These are phyloP conservation scores for Mariannaea elegans DNA, from an alignment of 2,329 filamentous ascomycete species.

Conservation along the genomic window DNA sequence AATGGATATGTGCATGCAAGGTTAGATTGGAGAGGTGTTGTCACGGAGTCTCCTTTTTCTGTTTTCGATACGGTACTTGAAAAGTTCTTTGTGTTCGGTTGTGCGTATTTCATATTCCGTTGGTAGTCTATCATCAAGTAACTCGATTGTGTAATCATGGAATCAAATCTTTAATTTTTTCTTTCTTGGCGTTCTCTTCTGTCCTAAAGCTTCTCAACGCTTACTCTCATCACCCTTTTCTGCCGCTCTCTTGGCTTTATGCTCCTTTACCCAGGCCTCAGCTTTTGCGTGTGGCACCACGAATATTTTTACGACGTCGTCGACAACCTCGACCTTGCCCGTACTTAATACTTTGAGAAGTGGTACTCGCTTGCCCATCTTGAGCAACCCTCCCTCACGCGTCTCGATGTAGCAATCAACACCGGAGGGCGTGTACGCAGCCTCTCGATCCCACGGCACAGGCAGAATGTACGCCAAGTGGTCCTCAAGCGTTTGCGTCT, in stretches of 20 bases:
- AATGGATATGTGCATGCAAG: not conserved
- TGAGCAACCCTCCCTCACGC: constrained; percentile 78
- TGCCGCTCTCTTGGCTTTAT: constrained; percentile 76
- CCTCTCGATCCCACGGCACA: constrained; percentile 80
- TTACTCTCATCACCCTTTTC: constrained; percentile 47
- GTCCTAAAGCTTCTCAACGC: not conserved
- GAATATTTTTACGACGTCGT: constrained; percentile 84
- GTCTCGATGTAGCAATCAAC: constrained; percentile 96
- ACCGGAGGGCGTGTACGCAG: constrained; percentile 69
- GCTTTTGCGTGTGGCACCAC: constrained; percentile 79
- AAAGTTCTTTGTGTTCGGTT: not conserved
- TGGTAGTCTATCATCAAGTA: constrained; percentile 17
- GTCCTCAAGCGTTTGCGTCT: constrained; percentile 77
- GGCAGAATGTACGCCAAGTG: constrained; percentile 89
- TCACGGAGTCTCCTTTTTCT: not conserved
- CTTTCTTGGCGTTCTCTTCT: constrained; percentile 3
- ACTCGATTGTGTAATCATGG: constrained; percentile 21
- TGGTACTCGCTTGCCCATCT: constrained; percentile 85
- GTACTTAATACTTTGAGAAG: constrained; percentile 77
- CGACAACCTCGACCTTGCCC: constrained; percentile 86
- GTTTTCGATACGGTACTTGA: not conserved
- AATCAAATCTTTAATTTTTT: constrained; percentile 9
- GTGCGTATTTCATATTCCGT: constrained; percentile 14
- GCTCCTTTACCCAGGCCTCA: constrained; percentile 81
- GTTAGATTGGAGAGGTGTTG: constrained; percentile 8